Conservation (phyloP, 441 rosid species). For the Arabidopsis hybrid region DNA sequence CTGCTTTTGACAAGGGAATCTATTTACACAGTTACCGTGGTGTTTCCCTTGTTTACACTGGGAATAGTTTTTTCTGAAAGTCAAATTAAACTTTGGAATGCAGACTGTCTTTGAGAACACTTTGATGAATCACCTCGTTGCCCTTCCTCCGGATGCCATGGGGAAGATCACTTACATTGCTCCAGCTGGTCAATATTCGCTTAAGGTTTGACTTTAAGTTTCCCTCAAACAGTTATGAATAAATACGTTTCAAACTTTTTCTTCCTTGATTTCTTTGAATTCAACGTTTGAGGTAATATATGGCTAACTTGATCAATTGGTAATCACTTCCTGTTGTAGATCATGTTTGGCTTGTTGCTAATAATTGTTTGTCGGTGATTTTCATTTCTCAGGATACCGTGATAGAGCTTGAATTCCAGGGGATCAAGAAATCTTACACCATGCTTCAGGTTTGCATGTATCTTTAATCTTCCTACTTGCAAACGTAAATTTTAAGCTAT, state of each 20-base stretch:
- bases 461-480: not conserved
- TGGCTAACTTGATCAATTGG: constrained; percentile 5
- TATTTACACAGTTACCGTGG: constrained; percentile 21
- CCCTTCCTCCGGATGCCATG: constrained; percentile 97
- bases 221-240: constrained; percentile 6
- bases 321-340: constrained; percentile 4
- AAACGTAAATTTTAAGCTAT: constrained; percentile 15
- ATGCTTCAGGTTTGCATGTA: constrained; percentile 90
- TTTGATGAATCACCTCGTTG: constrained; percentile 89
- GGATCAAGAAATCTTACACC: constrained; percentile 87
- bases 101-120: constrained; percentile 98
- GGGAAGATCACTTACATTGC: constrained; percentile 94
- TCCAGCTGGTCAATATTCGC: constrained; percentile 97
- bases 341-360: constrained; percentile 17
- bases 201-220: constrained; percentile 65
- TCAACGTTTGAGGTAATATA: constrained; percentile 6
- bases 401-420: constrained; percentile 98
- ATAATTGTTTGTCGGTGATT: constrained; percentile 9
- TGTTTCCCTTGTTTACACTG: constrained; percentile 11
- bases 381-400: constrained; percentile 77
- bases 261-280: constrained; percentile 13
- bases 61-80: constrained; percentile 16
- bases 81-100: constrained; percentile 41
- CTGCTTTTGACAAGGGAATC: constrained; percentile 26
- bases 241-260: not conserved